phyloP scores from a whole-genome alignment of 2,329 filamentous ascomycete species.

The Paecilomyces sp. region DNA sequence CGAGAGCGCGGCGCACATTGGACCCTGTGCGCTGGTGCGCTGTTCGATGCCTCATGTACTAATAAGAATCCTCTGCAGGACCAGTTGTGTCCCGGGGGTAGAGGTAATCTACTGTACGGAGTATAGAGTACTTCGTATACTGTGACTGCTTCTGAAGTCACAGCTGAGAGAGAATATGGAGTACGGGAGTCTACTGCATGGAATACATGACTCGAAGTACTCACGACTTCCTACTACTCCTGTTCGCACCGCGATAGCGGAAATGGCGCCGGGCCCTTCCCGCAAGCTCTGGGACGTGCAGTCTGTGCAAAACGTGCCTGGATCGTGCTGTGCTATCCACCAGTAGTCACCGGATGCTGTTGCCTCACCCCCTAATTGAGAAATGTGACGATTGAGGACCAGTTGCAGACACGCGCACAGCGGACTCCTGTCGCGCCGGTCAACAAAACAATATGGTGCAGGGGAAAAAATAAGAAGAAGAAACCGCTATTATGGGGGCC shows the following conservation, averaged over 20 bases:
- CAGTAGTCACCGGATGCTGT: not conserved
- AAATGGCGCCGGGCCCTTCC: not conserved
- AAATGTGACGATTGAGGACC: not conserved
- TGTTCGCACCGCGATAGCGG: not conserved
- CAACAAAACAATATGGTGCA: not conserved
- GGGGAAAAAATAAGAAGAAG: not conserved
- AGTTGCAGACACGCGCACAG: not conserved
- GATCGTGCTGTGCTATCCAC: not conserved
- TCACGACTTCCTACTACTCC: not conserved
- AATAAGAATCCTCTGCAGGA: constrained; percentile 17
- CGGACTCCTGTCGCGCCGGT: not conserved
- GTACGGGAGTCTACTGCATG: not conserved
- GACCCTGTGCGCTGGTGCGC: constrained; percentile 11
- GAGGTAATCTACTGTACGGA: constrained; percentile 13
- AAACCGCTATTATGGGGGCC: not conserved
- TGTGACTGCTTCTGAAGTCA: no score
- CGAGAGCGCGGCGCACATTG: not conserved
- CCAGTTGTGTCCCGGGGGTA: constrained; percentile 12
- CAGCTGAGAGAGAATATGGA: not conserved
- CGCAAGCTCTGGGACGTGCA: not conserved
- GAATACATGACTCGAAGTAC: not conserved
- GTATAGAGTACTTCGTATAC: constrained; percentile 1
- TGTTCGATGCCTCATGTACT: constrained; percentile 17
- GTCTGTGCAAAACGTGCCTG: not conserved
- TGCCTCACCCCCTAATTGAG: not conserved